Evolutionary conservation across 345 rosid species (phyloP).

Genomic region (Euclidium syriacum): DNA sequence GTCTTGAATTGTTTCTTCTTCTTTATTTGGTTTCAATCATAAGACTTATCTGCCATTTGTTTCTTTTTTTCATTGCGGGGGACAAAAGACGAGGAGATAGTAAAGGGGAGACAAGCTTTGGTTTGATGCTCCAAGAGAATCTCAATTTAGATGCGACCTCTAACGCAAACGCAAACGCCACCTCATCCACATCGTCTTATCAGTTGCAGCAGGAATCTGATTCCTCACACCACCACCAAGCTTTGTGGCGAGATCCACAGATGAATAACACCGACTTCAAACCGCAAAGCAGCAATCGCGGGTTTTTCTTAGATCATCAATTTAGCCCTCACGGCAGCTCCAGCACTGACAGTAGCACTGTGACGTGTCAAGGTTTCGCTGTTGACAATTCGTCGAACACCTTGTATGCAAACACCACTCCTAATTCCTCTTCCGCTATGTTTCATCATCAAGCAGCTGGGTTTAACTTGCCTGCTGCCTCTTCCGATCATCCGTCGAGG

Average conservation of each 20-base stretch:
- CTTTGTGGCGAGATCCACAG: constrained; percentile 39
- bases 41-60: background rate
- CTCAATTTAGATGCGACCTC: constrained; percentile 44
- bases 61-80: constrained; percentile 11
- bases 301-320: constrained; percentile 57
- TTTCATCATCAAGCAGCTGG: constrained; percentile 17
- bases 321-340: constrained; percentile 68
- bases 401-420: constrained; percentile 41
- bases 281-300: constrained; percentile 31
- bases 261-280: constrained; percentile 40
- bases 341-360: constrained; percentile 51
- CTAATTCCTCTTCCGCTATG: constrained; percentile 45
- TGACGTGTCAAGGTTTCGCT: constrained; percentile 51
- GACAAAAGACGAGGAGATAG: constrained; percentile 49
- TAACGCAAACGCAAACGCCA: constrained; percentile 35
- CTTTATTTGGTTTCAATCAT: background rate
- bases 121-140: constrained; percentile 72
- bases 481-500: constrained; percentile 38
- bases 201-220: constrained; percentile 30
- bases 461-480: constrained; percentile 7
- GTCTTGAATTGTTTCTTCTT: constrained; percentile 3
- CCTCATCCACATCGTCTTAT: constrained; percentile 33
- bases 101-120: constrained; percentile 57
- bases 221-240: constrained; percentile 34
- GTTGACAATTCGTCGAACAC: constrained; percentile 41